Evolutionary conservation across 2,329 filamentous ascomycete genomes (phyloP).

Genomic region (Colletotrichum liriopes): DNA sequence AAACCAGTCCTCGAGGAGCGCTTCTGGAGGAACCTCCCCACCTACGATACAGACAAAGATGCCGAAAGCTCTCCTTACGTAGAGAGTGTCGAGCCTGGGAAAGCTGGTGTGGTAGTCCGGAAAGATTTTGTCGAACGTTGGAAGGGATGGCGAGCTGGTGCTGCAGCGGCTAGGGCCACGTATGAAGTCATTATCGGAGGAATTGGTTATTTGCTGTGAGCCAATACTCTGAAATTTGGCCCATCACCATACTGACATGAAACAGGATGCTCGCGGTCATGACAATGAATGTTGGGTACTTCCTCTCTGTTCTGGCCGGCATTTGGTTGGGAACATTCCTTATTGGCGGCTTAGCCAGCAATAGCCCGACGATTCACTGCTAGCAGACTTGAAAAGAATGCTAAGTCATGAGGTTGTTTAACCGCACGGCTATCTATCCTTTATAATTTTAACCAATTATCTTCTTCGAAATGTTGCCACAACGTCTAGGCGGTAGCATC

Average conservation of each 20-base stretch:
- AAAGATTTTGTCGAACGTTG: constrained; percentile 23
- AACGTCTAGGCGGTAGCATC: too few species aligned
- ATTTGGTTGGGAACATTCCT: constrained; percentile 79
- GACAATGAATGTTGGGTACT: constrained; percentile 90
- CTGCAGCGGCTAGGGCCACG: constrained; percentile 40
- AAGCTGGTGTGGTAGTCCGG: background rate
- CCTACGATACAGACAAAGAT: constrained; percentile 13
- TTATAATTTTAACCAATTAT: background rate
- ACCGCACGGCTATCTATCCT: background rate
- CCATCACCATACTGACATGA: background rate
- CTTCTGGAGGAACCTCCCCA: constrained; percentile 53
- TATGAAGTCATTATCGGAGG: constrained; percentile 71
- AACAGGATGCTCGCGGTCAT: constrained; percentile 91
- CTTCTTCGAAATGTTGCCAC: too few species aligned
- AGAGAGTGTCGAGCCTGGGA: background rate
- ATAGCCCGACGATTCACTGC: background rate
- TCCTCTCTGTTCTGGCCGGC: constrained; percentile 82
- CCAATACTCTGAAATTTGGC: constrained; percentile 44
- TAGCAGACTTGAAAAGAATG: background rate
- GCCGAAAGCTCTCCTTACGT: background rate
- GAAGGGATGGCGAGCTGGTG: constrained; percentile 42
- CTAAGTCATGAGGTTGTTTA: background rate
- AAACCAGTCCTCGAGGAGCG: constrained; percentile 74
- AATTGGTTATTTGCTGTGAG: constrained; percentile 89
- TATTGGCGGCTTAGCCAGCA: constrained; percentile 16